Evolutionary conservation across 495 filamentous ascomycete species (phyloP).

Genomic region (Daldinia decipiens): DNA sequence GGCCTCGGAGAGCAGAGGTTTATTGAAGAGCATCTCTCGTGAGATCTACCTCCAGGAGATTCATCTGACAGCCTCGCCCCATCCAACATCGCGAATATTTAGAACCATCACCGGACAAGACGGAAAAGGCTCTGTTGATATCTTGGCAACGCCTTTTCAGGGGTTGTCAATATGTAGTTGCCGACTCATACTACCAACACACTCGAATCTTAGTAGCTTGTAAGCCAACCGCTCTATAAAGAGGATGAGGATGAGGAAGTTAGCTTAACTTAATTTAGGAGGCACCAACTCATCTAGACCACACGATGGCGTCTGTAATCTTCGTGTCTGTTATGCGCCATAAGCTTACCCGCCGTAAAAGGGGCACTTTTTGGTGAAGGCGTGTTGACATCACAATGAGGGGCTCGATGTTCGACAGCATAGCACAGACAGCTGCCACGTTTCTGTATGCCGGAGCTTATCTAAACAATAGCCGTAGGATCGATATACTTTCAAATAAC

Average conservation of each 20-base stretch:
- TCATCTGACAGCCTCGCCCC: slow-evolving; percentile 10
- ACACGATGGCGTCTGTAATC: not conserved
- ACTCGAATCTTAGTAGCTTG: not conserved
- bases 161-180: not conserved
- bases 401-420: not conserved
- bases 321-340: not conserved
- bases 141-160: slow-evolving; percentile 18
- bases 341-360: not conserved
- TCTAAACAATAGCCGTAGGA: slow-evolving; percentile 26
- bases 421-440: not conserved
- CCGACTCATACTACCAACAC: slow-evolving; percentile 14
- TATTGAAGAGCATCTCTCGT: slow-evolving; percentile 14
- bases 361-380: not conserved
- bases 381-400: not conserved
- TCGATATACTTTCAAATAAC: slow-evolving; percentile 28
- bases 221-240: not conserved
- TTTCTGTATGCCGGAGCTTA: slow-evolving; percentile 27
- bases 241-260: slow-evolving; percentile 6
- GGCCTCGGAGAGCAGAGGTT: not conserved
- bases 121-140: not conserved
- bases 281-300: not conserved
- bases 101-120: slow-evolving; percentile 2
- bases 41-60: slow-evolving; percentile 18
- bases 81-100: slow-evolving; percentile 17
- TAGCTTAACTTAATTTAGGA: not conserved